Base-by-base conservation (phyloP, 768 basidiomycete genomes). In the Auricularia cornea region DNA sequence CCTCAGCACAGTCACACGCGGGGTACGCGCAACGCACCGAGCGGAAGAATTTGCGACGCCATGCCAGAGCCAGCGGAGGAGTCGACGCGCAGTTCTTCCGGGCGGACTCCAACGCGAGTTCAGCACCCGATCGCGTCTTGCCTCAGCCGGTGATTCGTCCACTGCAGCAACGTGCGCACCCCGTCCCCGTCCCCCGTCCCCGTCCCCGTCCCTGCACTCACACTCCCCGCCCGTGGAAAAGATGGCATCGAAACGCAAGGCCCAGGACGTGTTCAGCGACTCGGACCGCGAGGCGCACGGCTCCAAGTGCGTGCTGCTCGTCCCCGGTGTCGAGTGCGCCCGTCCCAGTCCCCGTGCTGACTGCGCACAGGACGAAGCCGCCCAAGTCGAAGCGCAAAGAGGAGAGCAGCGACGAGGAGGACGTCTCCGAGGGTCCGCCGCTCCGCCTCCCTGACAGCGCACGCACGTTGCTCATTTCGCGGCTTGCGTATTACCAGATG, bases 11-110 rank as follows among this genome's bases (percentile, higher is more conserved):
- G 38, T 40, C 33, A 20, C 52, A 59, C 26, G 3, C 3, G 18
- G 26, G 28, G 60, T 32, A 61, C 40, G 20, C 41, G 61, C 5
- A 16, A 44, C 71, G 23, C 30, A 89, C 92, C 92, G 63, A 97
- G 82, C n/a, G 94, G 94, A 51, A 97, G 84, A 70, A 96, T 93
- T 73, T 95, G 93, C 62, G 92, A 93, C 28, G 93, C 88, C 94
- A 96, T 96, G 66, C 57, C 51, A 8, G 28, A 35, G 26, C 51
- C 12, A 54, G 32, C 60, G 29, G 54, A n/a, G n/a, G 28, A 28
- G 20, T 57, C 54, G 44, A 6, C 11, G 20, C 11, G 23, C 44
- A 18, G 44, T 20, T 6, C 44, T 38, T 14, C 10, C 1, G 23
- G 20, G 23, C 44, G 44, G 44, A 48, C 20, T 48, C 20, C 20